Conservation (phyloP, 2,329 filamentous ascomycete species). For the Dryadomyces quercus-mongolicae region DNA sequence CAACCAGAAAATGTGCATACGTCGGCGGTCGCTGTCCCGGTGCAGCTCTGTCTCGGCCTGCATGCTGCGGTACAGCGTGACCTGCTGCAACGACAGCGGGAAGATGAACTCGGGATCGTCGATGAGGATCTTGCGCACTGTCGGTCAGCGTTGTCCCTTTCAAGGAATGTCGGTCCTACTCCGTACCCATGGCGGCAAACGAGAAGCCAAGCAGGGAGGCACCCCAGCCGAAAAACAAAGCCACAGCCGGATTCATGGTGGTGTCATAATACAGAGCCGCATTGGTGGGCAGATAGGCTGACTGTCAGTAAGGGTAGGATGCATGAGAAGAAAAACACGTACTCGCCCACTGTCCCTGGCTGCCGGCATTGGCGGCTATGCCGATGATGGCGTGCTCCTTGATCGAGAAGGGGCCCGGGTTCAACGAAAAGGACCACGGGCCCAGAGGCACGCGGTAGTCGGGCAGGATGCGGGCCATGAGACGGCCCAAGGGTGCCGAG, state of each 20-base stretch:
- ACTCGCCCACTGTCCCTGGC: slow-evolving; percentile 11
- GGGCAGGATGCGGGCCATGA: slow-evolving; percentile 10
- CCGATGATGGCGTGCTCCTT: slow-evolving; percentile 14
- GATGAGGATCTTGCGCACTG: slow-evolving; percentile 11
- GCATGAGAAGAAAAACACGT: slow-evolving; percentile 6
- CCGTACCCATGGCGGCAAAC: slow-evolving; percentile 10
- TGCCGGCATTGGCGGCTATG: slow-evolving; percentile 14
- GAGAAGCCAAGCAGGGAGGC: slow-evolving; percentile 11
- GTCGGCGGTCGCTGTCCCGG: not conserved
- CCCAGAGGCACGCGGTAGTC: slow-evolving; percentile 9
- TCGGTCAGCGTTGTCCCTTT: not conserved
- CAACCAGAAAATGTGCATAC: slow-evolving; percentile 8
- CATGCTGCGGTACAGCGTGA: slow-evolving; percentile 13
- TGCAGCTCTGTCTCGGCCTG: slow-evolving; percentile 5
- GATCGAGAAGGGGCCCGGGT: slow-evolving; percentile 12
- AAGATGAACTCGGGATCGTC: slow-evolving; percentile 14
- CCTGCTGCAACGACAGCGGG: slow-evolving; percentile 12
- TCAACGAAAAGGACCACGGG: slow-evolving; percentile 11
- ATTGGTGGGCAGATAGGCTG: slow-evolving; percentile 21
- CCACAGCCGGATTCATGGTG: slow-evolving; percentile 11
- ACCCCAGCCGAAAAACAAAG: slow-evolving; percentile 12
- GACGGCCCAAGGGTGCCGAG: slow-evolving; percentile 11
- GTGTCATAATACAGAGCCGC: slow-evolving; percentile 11
- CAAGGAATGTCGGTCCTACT: not conserved
- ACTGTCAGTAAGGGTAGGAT: not conserved